Base-by-base conservation (phyloP, 257 asterid species). In the Solanum ahanhuiri region DNA sequence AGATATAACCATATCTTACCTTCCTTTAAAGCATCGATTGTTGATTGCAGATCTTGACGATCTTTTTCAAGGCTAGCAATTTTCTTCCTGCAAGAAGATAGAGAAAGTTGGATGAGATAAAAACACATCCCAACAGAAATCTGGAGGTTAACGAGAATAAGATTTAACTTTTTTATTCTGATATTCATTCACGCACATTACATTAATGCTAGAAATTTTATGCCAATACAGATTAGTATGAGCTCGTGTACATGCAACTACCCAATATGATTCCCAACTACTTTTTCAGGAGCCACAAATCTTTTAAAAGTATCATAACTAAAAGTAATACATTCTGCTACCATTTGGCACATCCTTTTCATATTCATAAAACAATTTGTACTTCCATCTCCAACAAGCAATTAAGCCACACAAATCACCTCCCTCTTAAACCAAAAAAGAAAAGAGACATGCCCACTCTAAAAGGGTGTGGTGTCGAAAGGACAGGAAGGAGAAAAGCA, bases 21-120 rank as follows among this genome's bases (percentile, higher is more conserved):
- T 94, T 97, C 98, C 93, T 92, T 95, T 88, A 97, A 91, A 88
- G 98, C 98, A 89, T 92, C 91, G 83, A 97, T 90, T 31, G 98
- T 97, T 82, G 98, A 93, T 79, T 88, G 95, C 89, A 95, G 92
- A 93, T 95, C 98, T 92, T 92, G 97, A 81, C 96, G 95, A 76
- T 97, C 99, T 90, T 90, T 97, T 90, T 97, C 98, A 82, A 97
- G 92, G 90, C 93, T 93, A n/a, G 94, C 91, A 87, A 95, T 89
- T 91, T 89, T 94, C 90, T 93, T 95, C 91, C 99, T 97, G 93
- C 86, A 86, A 64, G 35, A 48, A 81, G 43, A 81, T 17, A 48
- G 84, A 48, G 84, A 88, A 64, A 88, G 83, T 43, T 77, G 35
- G 58, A 18, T 81, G 84, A 81, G 41, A 45, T 48, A 31, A 81